Evolutionary conservation across 768 basidiomycete species (phyloP), one percentile per base, ranked within the genome.

Genomic region (Harrya chromipes): DNA sequence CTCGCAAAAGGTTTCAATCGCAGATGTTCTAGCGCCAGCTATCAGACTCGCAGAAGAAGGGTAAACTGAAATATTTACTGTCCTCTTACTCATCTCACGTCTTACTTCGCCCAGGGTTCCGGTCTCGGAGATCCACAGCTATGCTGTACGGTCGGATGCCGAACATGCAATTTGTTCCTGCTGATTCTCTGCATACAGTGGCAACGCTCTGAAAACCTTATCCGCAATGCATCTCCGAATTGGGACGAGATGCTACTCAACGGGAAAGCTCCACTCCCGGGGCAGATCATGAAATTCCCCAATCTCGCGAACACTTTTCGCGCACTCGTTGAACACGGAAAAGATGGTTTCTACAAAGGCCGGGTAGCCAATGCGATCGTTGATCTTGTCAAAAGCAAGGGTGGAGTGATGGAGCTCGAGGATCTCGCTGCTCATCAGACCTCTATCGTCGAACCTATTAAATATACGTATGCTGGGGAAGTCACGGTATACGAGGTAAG

Each of bases 271-370:
- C 95, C 97, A 0, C 76, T 81, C 10, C 83, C 90, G 2, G 95
- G 95, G 10, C 83, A 98, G 65, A 77, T 94, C 57, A 81, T 91
- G 71, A 81, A 76, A 52, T 76, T 94, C 27, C 85, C 93, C 0
- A 85, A 83, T 58, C 79, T 99, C 9, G 95, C 89, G 0, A 70
- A 75, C 60, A 95, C 93, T 0, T 94, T 97, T 72, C 81, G 84
- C 42, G 78, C 81, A 40, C 74, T 97, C 9, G 90, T 83, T 0
- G 77, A 81, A 53, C 71, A 92, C 13, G 95, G 95, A 3, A 93
- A 87, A 60, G 84, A 87, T 49, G 97, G 95, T 0, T 99, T 92
- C 68, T 99, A 99, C 72, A 91, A 85, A 63, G 97, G 97, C 2
- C 75, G 89, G 14, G 69, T 98, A 14, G 97, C 97, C 0, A 75